phyloP scores from a whole-genome alignment of 2,329 filamentous ascomycete species.

The Fusarium scirpi region DNA sequence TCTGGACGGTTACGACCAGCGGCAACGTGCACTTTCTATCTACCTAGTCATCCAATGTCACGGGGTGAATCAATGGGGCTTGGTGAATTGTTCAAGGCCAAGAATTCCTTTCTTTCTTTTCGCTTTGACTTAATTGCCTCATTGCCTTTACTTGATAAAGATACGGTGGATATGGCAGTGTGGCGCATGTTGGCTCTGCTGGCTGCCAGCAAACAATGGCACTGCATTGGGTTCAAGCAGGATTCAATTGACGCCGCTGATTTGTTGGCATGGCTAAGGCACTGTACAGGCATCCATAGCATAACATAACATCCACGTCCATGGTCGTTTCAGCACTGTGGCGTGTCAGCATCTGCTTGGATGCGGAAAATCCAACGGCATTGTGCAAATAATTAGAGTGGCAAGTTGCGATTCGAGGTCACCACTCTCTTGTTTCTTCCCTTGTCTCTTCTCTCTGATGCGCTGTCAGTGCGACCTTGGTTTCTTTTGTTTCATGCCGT shows the following conservation, averaged over 20 bases:
- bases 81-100: not conserved
- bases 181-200: conserved; percentile 3
- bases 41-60: not conserved
- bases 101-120: not conserved
- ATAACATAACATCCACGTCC: not conserved
- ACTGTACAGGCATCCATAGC: not conserved
- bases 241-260: conserved; percentile 27
- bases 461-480: conserved; percentile 45
- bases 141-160: not conserved
- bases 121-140: not conserved
- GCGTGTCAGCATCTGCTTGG: conserved; percentile 40
- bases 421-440: conserved; percentile 2
- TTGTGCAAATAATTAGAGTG: not conserved
- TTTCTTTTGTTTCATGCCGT: conserved; percentile 38
- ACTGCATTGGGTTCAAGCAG: conserved; percentile 29
- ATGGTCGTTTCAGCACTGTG: conserved; percentile 4
- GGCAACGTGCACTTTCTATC: conserved; percentile 25
- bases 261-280: conserved; percentile 11
- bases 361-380: conserved; percentile 3
- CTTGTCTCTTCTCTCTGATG: conserved; percentile 32
- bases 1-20: conserved; percentile 34
- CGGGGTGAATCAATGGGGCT: not conserved
- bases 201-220: conserved; percentile 15
- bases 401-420: conserved; percentile 11
- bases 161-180: conserved; percentile 22